Evolutionary conservation across 2,329 filamentous ascomycete species (phyloP), one percentile per base, ranked within the genome.

Genomic region (Elsinoe arachidis): DNA sequence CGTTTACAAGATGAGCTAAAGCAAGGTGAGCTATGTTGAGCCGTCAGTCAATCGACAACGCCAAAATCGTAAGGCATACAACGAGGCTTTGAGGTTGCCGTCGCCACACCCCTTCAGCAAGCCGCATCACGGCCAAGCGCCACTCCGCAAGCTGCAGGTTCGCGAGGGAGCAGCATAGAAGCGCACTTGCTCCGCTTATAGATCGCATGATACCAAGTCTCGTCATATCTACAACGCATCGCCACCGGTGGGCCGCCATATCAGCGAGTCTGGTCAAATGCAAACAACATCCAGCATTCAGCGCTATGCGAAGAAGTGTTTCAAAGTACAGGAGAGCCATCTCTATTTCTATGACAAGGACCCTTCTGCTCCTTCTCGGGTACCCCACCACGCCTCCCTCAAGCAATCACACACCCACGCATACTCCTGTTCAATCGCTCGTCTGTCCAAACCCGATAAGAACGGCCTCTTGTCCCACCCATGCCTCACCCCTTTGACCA

Each of bases 1-100:
- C 72, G 79, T 84, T 65, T 99, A 96, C 80, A 92, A 86, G 71
- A 86, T 86, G 77, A 78, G 69, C 63, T 72, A 69, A 62, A 54
- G 51, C 12, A 4, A 11, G n/a, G 2, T 17, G 34, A 19, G n/a
- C 26, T 34, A n/a, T 6, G 23, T 26, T 39, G 12, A 39, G 37
- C 37, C 12, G 37, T 4, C 12, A 39, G 9, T 14, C 37, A 9
- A 39, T 39, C 12, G 37, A 39, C 12, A 39, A 14, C 15, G 37
- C 37, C 2, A 9, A 2, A 39, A 39, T 10, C 23, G 23, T 6
- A 26, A 26, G 23, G 23, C 23, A 26, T 26, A 26, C 23, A 26
- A 26, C 23, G 23, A 26, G 23, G 23, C 23, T 6, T 26, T 3
- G 6, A 26, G 23, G 23, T 26, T 26, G 23, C 23, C 23, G 6